Conservation (phyloP, 2,329 filamentous ascomycete species). For the Calonectria honghensis region DNA sequence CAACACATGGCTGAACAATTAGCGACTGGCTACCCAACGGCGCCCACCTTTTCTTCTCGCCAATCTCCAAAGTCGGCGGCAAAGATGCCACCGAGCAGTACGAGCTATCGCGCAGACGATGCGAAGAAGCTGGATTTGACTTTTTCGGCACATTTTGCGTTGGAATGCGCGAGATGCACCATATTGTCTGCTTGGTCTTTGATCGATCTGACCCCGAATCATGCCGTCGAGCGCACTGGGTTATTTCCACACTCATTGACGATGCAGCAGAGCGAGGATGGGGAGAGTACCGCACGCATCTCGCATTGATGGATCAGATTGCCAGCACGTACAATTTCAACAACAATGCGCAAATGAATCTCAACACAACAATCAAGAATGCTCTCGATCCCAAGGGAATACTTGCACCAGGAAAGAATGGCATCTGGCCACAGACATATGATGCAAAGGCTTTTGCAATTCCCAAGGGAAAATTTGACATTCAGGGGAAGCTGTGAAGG, state of each 20-base stretch:
- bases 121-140: slow-evolving; percentile 48
- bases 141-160: slow-evolving; percentile 47
- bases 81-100: slow-evolving; percentile 39
- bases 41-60: slow-evolving; percentile 50
- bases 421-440: slow-evolving; percentile 58
- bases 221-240: slow-evolving; percentile 58
- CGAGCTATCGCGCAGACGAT: slow-evolving; percentile 35
- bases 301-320: slow-evolving; percentile 69
- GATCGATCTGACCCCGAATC: slow-evolving; percentile 63
- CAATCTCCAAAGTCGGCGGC: slow-evolving; percentile 48
- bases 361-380: slow-evolving; percentile 67
- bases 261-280: slow-evolving; percentile 65
- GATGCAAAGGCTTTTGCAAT: slow-evolving; percentile 14
- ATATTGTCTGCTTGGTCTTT: slow-evolving; percentile 72
- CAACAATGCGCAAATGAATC: slow-evolving; percentile 62
- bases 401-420: slow-evolving; percentile 60
- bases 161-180: slow-evolving; percentile 38
- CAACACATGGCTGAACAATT: background rate
- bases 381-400: slow-evolving; percentile 65
- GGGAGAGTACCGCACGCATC: slow-evolving; percentile 68
- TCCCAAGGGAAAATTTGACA: background rate
- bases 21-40: slow-evolving; percentile 48
- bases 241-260: slow-evolving; percentile 61
- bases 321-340: slow-evolving; percentile 67
- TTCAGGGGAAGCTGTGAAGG: background rate